Evolutionary conservation across 371 early-diverging fungal genomes (phyloP).

Genomic region (Mortierella sp.): DNA sequence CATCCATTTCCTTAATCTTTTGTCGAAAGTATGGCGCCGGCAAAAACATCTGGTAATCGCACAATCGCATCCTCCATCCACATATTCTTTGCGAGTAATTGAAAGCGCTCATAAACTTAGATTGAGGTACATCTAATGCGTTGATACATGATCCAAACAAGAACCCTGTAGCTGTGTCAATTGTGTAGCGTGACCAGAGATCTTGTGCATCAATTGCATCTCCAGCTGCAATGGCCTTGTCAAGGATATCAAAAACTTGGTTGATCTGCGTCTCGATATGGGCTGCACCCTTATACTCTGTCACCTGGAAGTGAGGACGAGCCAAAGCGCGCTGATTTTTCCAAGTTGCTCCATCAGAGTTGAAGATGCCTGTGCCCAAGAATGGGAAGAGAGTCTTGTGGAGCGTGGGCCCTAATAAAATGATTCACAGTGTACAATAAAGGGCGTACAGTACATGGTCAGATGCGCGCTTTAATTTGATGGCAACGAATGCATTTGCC

Average conservation of each 20-base stretch:
- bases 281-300: constrained; percentile 56
- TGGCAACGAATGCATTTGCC: too few species aligned
- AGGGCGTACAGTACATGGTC: too few species aligned
- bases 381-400: constrained; percentile 53
- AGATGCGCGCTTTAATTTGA: too few species aligned
- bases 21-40: constrained; percentile 44
- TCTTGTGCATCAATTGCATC: constrained; percentile 46
- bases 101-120: constrained; percentile 47
- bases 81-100: constrained; percentile 55
- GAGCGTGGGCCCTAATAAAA: constrained; percentile 42
- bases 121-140: constrained; percentile 47
- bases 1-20: constrained; percentile 56
- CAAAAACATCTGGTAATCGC: constrained; percentile 50
- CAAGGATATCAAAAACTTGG: constrained; percentile 53
- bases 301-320: constrained; percentile 58
- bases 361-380: constrained; percentile 58
- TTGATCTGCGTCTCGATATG: constrained; percentile 57
- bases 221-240: constrained; percentile 38
- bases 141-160: constrained; percentile 52
- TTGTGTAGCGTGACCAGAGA: constrained; percentile 56
- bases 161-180: constrained; percentile 55
- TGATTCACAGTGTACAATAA: neutral
- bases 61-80: constrained; percentile 56
- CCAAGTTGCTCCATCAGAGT: constrained; percentile 55
- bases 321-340: constrained; percentile 56